A percentile compares a stretch with the other conserved stretches of the same genome.
These are phyloP conservation scores for Zostera marina DNA, from an alignment of 116 monocot genomes.

Conservation along the genomic window DNA sequence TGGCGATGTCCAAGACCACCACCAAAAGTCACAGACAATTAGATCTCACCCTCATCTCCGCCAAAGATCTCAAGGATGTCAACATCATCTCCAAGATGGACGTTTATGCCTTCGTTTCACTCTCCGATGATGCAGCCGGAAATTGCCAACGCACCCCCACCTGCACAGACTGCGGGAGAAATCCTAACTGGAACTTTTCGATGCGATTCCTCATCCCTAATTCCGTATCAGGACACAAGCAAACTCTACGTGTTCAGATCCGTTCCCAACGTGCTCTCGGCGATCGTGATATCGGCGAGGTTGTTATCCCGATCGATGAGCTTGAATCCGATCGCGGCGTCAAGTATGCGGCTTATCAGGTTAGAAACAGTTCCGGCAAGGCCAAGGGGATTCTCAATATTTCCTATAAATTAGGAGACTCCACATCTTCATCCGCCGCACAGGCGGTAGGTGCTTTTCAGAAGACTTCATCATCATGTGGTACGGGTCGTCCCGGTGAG, in stretches of 20 bases:
- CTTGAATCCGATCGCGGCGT: constrained; percentile 10
- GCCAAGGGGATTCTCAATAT: constrained; percentile 32
- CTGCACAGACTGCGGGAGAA: constrained; percentile 31
- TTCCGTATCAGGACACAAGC: not conserved
- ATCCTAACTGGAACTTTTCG: constrained; percentile 52
- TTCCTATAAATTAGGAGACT: constrained; percentile 37
- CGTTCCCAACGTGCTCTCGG: constrained; percentile 44
- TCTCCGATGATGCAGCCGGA: constrained; percentile 38
- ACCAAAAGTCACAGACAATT: constrained; percentile 26
- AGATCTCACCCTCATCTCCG: constrained; percentile 82
- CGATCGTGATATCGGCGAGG: constrained; percentile 82
- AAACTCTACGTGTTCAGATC: constrained; percentile 33
- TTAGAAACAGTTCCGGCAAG: constrained; percentile 24
- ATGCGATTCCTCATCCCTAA: constrained; percentile 21
- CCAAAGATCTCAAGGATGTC: constrained; percentile 68
- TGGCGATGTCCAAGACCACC: not conserved
- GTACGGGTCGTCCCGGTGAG: not conserved
- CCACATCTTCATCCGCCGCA: not conserved
- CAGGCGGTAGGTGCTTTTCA: not conserved
- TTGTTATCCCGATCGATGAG: constrained; percentile 44
- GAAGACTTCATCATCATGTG: not conserved
- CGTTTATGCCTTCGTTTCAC: constrained; percentile 59
- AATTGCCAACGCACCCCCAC: constrained; percentile 33
- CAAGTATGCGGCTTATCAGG: constrained; percentile 55
- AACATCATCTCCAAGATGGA: constrained; percentile 63